Evolutionary conservation across 1,284 basidiomycete genomes (phyloP), one percentile per base, ranked within the genome.

Genomic region (Mycena sp.): DNA sequence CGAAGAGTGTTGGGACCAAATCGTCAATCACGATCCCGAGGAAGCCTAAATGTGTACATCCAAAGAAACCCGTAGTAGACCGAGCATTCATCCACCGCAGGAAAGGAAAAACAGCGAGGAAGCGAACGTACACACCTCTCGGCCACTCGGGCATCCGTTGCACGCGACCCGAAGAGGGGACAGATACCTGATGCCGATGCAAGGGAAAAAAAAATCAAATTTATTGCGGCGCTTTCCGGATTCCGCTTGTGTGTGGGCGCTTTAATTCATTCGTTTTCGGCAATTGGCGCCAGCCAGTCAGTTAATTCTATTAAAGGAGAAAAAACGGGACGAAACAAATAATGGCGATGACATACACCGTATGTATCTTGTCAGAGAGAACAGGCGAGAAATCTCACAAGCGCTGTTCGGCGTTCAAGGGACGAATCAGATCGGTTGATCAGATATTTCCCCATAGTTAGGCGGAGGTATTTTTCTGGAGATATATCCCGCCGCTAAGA

Each of bases 381-480:
- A 34, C 30, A 34, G 30, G 30, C 30, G 30, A 34, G 30, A 34
- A 34, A 4, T 34, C 30, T 5, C n/a, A 9, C 48, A 50, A 10
- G 18, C n/a, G n/a, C 48, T 50, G 48, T 22, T 22, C 48, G 48
- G 48, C 48, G 48, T 50, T 50, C 48, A 50, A 18, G 9, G 10
- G 62, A 60, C 63, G 37, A 65, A 59, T 38, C 52, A 65, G 54
- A 69, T 63, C 67, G 52, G 41, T 13, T 70, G 69, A 70, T 70
- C 14, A 70, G 69, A 44, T 46, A 10, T 5, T 9, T 44, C 41
- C 41, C 41, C 41, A 44, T 44, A 16, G 13, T 62, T 62, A 30
- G 57, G 37, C 48, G 57, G 57, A 67, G 55, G 64, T 25, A 66
- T 66, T 25, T 59, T 25, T 30, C n/a, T 44, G 41, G 41, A 44